Percentiles rank a stretch among this genome's conserved stretches.
These are phyloP conservation scores for Pseudogymnoascus sp. DNA, from an alignment of 2,329 filamentous ascomycete species.

Conservation along the genomic window DNA sequence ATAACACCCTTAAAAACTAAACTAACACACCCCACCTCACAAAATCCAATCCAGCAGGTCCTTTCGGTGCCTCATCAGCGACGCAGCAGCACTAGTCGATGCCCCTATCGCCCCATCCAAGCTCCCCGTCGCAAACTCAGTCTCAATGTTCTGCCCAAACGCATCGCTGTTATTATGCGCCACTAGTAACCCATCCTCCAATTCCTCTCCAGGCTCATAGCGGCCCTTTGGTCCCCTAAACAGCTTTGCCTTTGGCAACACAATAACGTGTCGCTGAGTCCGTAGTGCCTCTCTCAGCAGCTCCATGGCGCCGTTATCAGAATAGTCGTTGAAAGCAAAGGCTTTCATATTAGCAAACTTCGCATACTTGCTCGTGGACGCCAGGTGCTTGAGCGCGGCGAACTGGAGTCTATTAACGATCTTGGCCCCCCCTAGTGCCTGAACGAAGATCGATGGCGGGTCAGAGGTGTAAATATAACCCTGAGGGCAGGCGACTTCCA, in stretches of 20 bases:
- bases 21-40: constrained; percentile 2
- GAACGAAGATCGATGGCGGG: constrained; percentile 23
- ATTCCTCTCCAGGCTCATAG: constrained; percentile 8
- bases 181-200: constrained; percentile 19
- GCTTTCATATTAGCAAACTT: constrained; percentile 19
- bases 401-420: constrained; percentile 20
- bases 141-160: constrained; percentile 27
- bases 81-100: constrained; percentile 23
- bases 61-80: constrained; percentile 18
- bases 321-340: constrained; percentile 24
- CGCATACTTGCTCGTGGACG: constrained; percentile 10
- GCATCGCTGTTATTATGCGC: constrained; percentile 27
- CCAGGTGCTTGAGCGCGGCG: constrained; percentile 17
- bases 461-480: constrained; percentile 25
- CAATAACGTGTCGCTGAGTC: constrained; percentile 15
- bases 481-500: constrained; percentile 20
- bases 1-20: neutral
- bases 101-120: constrained; percentile 25
- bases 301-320: constrained; percentile 12
- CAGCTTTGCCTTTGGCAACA: constrained; percentile 16
- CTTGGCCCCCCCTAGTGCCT: constrained; percentile 14
- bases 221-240: constrained; percentile 14
- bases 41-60: constrained; percentile 21
- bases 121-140: constrained; percentile 20
- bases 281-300: constrained; percentile 14